Percentiles rank a stretch among this genome's conserved stretches.
phyloP scores from a whole-genome alignment of 495 filamentous ascomycete species.

The Podospora tetraspora region DNA sequence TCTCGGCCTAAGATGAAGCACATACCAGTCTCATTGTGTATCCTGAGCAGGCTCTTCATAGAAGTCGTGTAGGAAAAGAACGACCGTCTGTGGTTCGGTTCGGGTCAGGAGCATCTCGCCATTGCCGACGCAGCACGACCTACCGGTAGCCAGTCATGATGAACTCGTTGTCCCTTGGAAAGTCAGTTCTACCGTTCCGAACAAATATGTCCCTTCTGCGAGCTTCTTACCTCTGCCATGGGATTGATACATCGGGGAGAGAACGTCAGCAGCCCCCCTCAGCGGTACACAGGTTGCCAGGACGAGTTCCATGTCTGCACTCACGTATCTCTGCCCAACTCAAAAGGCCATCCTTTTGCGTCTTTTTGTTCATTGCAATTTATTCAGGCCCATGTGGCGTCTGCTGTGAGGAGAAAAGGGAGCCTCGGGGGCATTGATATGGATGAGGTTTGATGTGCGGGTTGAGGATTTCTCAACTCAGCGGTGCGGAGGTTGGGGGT shows the following conservation, averaged over 20 bases:
- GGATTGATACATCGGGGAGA: background rate
- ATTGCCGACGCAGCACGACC: background rate
- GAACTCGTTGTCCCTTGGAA: slow-evolving; percentile 11
- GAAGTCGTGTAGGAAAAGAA: background rate
- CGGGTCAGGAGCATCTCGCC: background rate
- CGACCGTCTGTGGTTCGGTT: background rate
- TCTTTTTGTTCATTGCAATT: background rate
- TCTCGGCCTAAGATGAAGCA: background rate
- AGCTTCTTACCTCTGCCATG: slow-evolving; percentile 1
- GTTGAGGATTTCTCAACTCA: no score
- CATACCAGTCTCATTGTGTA: slow-evolving; percentile 10
- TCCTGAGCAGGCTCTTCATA: background rate
- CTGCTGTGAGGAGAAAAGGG: background rate
- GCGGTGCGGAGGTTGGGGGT: no score
- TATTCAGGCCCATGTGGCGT: background rate
- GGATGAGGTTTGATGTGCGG: no score
- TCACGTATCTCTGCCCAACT: slow-evolving; percentile 4
- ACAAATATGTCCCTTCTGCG: no score
- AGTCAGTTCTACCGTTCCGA: background rate
- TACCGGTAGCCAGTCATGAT: slow-evolving; percentile 4
- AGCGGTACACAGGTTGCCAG: background rate
- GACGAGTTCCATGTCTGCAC: background rate
- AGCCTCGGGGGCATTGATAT: background rate
- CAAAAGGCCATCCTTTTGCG: slow-evolving; percentile 1
- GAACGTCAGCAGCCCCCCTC: background rate